These are phyloP conservation scores for Penicillium aurantiogriseum DNA, from an alignment of 2,329 filamentous ascomycete genomes.

Conservation along the genomic window DNA sequence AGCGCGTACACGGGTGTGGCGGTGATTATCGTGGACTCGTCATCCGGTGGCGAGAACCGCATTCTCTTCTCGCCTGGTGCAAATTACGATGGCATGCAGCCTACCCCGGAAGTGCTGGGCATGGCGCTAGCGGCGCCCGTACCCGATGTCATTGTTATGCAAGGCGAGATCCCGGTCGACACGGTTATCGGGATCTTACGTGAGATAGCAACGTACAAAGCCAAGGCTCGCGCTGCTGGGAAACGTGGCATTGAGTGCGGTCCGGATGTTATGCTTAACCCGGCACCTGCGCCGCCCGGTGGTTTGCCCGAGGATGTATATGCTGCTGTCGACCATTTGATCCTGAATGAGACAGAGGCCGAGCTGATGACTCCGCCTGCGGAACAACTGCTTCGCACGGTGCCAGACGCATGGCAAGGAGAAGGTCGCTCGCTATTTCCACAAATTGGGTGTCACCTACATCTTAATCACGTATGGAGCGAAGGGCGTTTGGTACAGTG, in stretches of 20 bases:
- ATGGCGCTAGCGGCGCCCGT: slow-evolving; percentile 38
- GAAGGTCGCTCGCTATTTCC: slow-evolving; percentile 61
- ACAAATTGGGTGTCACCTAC: slow-evolving; percentile 67
- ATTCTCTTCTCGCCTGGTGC: slow-evolving; percentile 73
- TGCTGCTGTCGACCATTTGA: slow-evolving; percentile 68
- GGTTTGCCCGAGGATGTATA: slow-evolving; percentile 66
- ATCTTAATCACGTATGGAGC: slow-evolving; percentile 82
- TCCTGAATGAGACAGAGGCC: slow-evolving; percentile 90
- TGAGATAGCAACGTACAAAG: slow-evolving; percentile 32
- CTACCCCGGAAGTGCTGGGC: slow-evolving; percentile 39
- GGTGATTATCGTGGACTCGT: slow-evolving; percentile 72
- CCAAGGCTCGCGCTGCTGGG: slow-evolving; percentile 46
- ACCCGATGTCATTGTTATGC: slow-evolving; percentile 69
- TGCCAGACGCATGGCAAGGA: slow-evolving; percentile 48
- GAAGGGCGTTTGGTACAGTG: slow-evolving; percentile 69
- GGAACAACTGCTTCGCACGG: slow-evolving; percentile 28
- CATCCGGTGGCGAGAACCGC: slow-evolving; percentile 67
- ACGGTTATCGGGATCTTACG: slow-evolving; percentile 63
- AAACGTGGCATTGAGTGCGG: slow-evolving; percentile 36
- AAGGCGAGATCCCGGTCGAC: slow-evolving; percentile 71
- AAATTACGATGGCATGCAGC: slow-evolving; percentile 54
- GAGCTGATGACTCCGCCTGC: slow-evolving; percentile 63
- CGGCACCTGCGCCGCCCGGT: slow-evolving; percentile 78
- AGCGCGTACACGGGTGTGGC: slow-evolving; percentile 65
- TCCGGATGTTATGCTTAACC: slow-evolving; percentile 75